Percentiles rank a stretch among this genome's conserved stretches.
Conservation (phyloP, 1,139 yeast species). For the Williopsis jadinii region DNA sequence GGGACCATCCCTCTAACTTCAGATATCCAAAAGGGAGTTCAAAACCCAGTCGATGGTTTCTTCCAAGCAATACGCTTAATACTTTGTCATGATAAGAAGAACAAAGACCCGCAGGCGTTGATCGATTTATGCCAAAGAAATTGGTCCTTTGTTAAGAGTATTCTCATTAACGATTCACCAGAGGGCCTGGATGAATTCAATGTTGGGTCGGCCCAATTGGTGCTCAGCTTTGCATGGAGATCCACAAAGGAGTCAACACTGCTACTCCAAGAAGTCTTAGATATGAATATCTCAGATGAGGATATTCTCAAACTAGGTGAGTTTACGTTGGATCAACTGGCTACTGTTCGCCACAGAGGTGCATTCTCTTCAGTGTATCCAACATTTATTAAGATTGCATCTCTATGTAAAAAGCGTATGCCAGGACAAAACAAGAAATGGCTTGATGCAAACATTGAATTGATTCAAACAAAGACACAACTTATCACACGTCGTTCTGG, state of each 20-base stretch:
- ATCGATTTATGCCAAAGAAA: conserved; percentile 23
- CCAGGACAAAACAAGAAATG: conserved; percentile 41
- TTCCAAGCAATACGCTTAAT: conserved; percentile 51
- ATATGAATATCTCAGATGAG: conserved; percentile 16
- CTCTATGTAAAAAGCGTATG: conserved; percentile 35
- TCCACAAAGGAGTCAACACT: conserved; percentile 71
- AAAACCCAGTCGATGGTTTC: conserved; percentile 57
- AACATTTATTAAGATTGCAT: conserved; percentile 59
- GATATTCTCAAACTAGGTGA: conserved; percentile 39
- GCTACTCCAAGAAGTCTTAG: conserved; percentile 40
- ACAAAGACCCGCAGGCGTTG: conserved; percentile 4
- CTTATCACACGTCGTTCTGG: conserved; percentile 85
- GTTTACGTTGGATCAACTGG: conserved; percentile 56
- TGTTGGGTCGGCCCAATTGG: conserved; percentile 54
- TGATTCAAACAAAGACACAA: conserved; percentile 54
- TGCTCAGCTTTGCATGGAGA: conserved; percentile 77
- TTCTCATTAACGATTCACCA: conserved; percentile 63
- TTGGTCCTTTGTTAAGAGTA: conserved; percentile 50
- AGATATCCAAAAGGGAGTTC: conserved; percentile 33
- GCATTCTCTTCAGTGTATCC: conserved; percentile 88
- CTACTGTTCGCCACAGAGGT: conserved; percentile 79
- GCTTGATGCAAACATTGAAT: conserved; percentile 45
- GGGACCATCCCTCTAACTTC: conserved; percentile 28
- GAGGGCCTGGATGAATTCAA: conserved; percentile 38
- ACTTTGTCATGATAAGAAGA: conserved; percentile 29